phyloP scores from a whole-genome alignment of 768 basidiomycete genomes.

The Termitomyces heimii region DNA sequence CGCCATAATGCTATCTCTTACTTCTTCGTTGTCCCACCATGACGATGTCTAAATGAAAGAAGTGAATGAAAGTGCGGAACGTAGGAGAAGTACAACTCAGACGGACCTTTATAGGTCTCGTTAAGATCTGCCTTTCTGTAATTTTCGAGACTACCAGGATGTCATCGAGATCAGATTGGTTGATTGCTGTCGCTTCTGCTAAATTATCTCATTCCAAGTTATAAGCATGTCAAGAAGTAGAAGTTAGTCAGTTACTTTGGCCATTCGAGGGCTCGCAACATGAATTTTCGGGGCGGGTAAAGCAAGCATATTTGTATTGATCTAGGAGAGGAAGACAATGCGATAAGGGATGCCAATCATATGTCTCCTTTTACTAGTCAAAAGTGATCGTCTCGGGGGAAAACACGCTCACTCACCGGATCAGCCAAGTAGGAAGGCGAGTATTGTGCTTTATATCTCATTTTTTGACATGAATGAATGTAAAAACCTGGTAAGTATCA shows the following conservation, averaged over 20 bases:
- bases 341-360: conserved; percentile 68
- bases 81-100: conserved; percentile 5
- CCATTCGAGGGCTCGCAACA: conserved; percentile 23
- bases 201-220: not conserved
- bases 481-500: conserved; percentile 67
- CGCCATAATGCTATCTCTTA: conserved; percentile 5
- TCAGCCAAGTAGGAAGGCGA: conserved; percentile 83
- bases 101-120: conserved; percentile 21
- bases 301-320: conserved; percentile 61
- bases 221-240: not conserved
- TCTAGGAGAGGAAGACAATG: conserved; percentile 58
- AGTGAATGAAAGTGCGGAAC: not conserved
- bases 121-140: conserved; percentile 14
- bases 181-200: not conserved
- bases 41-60: conserved; percentile 2
- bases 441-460: conserved; percentile 96
- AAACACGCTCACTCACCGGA: conserved; percentile 47
- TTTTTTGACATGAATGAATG: conserved; percentile 88
- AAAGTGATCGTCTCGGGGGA: not conserved
- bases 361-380: conserved; percentile 52
- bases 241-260: conserved; percentile 6
- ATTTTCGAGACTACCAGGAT: conserved; percentile 12
- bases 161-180: conserved; percentile 8
- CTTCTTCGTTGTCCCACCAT: conserved; percentile 7
- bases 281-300: conserved; percentile 58